Evolutionary conservation across 2,329 filamentous ascomycete genomes (phyloP).

Genomic region (Alternaria panax): DNA sequence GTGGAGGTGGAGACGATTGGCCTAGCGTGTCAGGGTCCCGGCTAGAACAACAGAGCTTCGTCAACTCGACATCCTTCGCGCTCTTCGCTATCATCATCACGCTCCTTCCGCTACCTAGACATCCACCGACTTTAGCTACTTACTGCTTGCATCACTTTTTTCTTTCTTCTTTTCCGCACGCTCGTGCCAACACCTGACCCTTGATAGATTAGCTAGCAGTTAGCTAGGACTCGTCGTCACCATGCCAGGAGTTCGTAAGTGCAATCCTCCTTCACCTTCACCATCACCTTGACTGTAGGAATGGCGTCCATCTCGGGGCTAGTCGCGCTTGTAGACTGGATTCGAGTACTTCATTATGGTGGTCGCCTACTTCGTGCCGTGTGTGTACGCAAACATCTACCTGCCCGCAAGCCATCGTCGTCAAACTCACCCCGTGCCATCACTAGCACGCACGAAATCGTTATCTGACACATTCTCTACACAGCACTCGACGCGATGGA

Average conservation of each 20-base stretch:
- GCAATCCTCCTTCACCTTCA: constrained; percentile 16
- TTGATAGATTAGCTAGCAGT: background rate
- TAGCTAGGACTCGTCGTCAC: constrained; percentile 15
- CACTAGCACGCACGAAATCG: background rate
- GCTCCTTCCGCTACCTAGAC: constrained; percentile 3
- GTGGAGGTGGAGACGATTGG: constrained; percentile 28
- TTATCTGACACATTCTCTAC: constrained; percentile 18
- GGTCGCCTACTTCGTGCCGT: background rate
- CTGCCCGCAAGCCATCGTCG: background rate
- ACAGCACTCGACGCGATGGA: constrained; percentile 48
- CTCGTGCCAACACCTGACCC: background rate
- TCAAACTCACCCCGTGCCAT: background rate
- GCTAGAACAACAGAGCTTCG: constrained; percentile 17
- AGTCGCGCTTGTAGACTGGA: background rate
- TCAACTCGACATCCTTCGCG: constrained; percentile 21
- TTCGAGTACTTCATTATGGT: background rate
- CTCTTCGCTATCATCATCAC: constrained; percentile 13
- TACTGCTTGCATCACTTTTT: constrained; percentile 7
- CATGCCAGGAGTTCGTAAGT: constrained; percentile 54
- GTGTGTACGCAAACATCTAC: background rate
- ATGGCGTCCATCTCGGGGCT: background rate
- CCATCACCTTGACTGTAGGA: constrained; percentile 1
- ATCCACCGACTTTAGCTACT: constrained; percentile 2
- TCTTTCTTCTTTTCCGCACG: background rate
- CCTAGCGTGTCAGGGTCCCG: constrained; percentile 12